Evolutionary conservation across 208 protist species (phyloP).

Genomic region (Leishmania turanica): DNA sequence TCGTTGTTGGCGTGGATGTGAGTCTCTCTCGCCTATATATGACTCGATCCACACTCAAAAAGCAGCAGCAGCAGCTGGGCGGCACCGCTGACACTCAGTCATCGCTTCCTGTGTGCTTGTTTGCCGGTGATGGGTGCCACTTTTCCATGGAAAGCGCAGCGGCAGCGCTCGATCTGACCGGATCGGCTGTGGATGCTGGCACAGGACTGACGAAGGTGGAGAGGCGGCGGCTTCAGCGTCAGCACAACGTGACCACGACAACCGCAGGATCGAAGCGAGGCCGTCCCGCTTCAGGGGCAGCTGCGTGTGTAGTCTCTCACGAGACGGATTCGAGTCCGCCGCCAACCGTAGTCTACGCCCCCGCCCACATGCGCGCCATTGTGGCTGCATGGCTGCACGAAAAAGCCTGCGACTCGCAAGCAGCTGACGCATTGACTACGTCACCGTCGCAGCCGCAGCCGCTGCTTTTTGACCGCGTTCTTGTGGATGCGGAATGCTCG

Average conservation of each 20-base stretch:
- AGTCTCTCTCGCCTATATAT: conserved; percentile 60
- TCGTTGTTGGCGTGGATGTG: conserved; percentile 78
- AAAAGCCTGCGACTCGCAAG: neutral
- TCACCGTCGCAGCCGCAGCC: neutral
- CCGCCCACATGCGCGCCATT: conserved; percentile 1
- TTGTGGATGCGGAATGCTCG: conserved; percentile 92
- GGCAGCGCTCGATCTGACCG: conserved; percentile 24
- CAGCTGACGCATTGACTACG: neutral
- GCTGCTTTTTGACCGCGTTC: conserved; percentile 74
- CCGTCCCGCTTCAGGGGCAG: neutral
- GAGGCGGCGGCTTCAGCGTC: conserved; percentile 19
- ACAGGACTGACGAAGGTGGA: conserved; percentile 40
- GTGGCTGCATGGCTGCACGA: neutral
- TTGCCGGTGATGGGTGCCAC: conserved; percentile 52
- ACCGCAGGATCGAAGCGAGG: conserved; percentile 10
- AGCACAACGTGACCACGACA: neutral
- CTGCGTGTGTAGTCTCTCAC: neutral
- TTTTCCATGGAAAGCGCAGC: conserved; percentile 25
- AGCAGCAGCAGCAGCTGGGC: conserved; percentile 13
- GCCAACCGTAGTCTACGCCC: conserved; percentile 27
- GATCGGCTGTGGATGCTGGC: neutral
- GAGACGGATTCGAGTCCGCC: neutral
- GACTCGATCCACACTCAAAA: conserved; percentile 46
- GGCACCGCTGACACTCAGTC: neutral
- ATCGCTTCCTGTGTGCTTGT: conserved; percentile 39